Conservation (phyloP, 257 asterid genomes). For the Solanum clarkiae region DNA sequence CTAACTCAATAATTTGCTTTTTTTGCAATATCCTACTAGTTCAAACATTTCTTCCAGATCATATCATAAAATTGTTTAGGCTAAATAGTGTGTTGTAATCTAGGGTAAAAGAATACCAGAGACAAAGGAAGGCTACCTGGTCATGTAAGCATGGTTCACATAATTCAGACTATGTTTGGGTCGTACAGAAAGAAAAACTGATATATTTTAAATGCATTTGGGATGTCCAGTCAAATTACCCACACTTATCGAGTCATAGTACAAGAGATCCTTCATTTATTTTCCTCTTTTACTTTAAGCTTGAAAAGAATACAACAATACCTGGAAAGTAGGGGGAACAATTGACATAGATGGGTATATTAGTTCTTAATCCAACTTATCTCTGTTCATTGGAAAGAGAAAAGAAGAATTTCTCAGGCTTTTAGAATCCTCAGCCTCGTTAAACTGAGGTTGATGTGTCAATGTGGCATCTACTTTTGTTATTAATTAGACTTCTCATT, state of each 20-base stretch:
- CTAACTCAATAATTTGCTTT: neutral
- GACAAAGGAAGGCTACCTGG: neutral
- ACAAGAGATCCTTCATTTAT: neutral
- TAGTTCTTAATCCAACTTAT: neutral
- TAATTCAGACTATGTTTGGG: neutral
- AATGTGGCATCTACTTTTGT: neutral
- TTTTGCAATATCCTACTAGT: neutral
- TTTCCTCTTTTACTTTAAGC: neutral
- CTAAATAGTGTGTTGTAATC: neutral
- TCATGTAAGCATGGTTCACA: neutral
- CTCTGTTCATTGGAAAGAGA: neutral
- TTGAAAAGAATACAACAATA: neutral
- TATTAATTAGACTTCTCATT: neutral
- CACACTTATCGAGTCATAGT: neutral
- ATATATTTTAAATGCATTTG: neutral
- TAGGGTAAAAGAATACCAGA: neutral
- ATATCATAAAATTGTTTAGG: neutral
- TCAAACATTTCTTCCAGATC: neutral
- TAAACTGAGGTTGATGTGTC: neutral
- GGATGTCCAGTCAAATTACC: neutral
- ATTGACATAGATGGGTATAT: neutral
- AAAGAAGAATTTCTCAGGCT: neutral
- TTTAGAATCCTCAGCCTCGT: neutral
- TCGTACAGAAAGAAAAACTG: neutral
- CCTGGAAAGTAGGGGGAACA: neutral